Conservation (phyloP, 2,329 filamentous ascomycete species). For the Phialophora expanda region DNA sequence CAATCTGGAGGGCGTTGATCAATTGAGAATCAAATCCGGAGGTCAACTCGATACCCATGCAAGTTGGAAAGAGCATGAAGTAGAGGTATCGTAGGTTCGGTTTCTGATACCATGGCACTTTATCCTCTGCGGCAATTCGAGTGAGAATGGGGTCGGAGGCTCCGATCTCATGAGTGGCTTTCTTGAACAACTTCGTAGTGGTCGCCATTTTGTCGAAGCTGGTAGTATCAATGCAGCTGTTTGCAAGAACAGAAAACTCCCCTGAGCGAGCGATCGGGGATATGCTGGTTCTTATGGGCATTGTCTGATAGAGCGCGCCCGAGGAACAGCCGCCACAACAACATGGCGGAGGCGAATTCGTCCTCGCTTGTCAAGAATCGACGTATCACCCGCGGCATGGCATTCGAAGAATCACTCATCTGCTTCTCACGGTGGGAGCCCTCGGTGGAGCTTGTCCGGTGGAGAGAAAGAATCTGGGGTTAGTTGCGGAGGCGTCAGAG, state of each 20-base stretch:
- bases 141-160: slow-evolving; percentile 31
- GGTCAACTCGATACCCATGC: slow-evolving; percentile 67
- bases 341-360: slow-evolving; percentile 16
- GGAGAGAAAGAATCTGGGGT: slow-evolving; percentile 19
- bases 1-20: slow-evolving; percentile 53
- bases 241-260: background rate
- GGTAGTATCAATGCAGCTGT: background rate
- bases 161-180: slow-evolving; percentile 19
- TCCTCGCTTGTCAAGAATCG: slow-evolving; percentile 5
- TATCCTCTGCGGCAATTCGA: slow-evolving; percentile 42
- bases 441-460: slow-evolving; percentile 10
- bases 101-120: slow-evolving; percentile 62
- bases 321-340: slow-evolving; percentile 5
- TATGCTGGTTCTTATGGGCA: slow-evolving; percentile 2
- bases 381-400: slow-evolving; percentile 17
- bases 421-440: background rate
- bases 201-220: slow-evolving; percentile 9
- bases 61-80: slow-evolving; percentile 63
- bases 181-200: slow-evolving; percentile 24
- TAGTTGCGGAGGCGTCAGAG: slow-evolving; percentile 1
- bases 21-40: slow-evolving; percentile 64
- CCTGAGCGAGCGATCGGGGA: slow-evolving; percentile 2
- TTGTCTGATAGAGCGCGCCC: slow-evolving; percentile 1
- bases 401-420: background rate
- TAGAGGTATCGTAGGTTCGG: slow-evolving; percentile 64